Conservation (phyloP, 2,329 filamentous ascomycete species). For the Sclerotinia minor region DNA sequence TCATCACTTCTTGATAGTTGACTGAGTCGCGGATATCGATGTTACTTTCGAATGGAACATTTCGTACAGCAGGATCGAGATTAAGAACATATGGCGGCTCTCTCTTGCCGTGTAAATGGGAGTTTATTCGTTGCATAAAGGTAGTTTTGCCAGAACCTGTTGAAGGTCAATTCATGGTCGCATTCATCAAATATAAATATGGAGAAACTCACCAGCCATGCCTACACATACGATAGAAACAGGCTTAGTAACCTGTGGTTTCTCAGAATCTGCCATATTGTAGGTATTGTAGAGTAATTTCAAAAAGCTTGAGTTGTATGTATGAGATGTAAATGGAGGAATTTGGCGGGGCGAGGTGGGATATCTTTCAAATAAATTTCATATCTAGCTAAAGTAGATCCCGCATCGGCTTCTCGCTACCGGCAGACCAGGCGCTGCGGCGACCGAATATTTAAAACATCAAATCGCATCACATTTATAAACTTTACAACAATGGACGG, state of each 20-base stretch:
- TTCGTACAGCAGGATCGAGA: conserved; percentile 90
- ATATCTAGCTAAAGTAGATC: conserved; percentile 24
- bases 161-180: conserved; percentile 18
- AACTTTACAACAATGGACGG: conserved; percentile 48
- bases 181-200: background rate
- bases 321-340: conserved; percentile 15
- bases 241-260: conserved; percentile 49
- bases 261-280: conserved; percentile 45
- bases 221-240: conserved; percentile 90
- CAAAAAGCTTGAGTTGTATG: conserved; percentile 8
- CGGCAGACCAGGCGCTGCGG: background rate
- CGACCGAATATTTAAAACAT: conserved; percentile 15
- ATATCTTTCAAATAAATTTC: conserved; percentile 29
- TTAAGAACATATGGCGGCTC: conserved; percentile 93
- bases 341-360: conserved; percentile 36
- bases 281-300: conserved; percentile 2
- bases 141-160: conserved; percentile 96
- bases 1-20: conserved; percentile 99
- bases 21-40: conserved; percentile 99
- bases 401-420: conserved; percentile 20
- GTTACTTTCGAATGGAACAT: conserved; percentile 92
- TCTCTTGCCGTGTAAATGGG: conserved; percentile 79
- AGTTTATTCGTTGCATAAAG: conserved; percentile 98
- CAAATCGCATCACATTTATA: conserved; percentile 17
- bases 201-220: conserved; percentile 71